These are phyloP conservation scores for Fusarium sp. DNA, from an alignment of 2,329 filamentous ascomycete genomes.

Conservation along the genomic window DNA sequence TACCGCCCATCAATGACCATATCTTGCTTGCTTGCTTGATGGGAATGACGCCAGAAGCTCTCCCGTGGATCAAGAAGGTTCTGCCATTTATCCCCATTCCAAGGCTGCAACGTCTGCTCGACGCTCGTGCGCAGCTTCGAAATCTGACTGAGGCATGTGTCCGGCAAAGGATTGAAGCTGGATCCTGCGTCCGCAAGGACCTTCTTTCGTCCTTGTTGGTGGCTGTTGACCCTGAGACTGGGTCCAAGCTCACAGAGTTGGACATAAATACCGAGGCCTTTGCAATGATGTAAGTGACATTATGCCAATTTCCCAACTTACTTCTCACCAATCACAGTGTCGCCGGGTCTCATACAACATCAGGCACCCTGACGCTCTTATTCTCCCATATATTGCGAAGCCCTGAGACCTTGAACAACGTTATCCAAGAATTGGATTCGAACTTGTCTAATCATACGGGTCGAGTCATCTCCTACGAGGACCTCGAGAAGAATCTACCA, in stretches of 20 bases:
- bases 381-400: background rate
- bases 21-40: background rate
- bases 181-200: background rate
- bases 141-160: background rate
- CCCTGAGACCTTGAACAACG: background rate
- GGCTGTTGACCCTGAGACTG: background rate
- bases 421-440: background rate
- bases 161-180: background rate
- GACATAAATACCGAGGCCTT: background rate
- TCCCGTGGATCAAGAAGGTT: background rate
- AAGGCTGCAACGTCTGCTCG: background rate
- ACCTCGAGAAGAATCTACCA: background rate
- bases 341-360: background rate
- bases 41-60: background rate
- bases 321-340: background rate
- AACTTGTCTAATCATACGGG: rapidly evolving
- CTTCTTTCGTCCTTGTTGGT: background rate
- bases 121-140: background rate
- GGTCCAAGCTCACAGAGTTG: background rate
- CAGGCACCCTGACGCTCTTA: background rate
- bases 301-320: background rate
- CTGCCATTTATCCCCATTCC: background rate
- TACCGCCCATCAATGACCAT: background rate
- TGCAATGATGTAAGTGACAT: background rate
- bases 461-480: rapidly evolving